Base-by-base conservation (phyloP, 192 early-diverging fungal genomes). In the Dissophora ornata region DNA sequence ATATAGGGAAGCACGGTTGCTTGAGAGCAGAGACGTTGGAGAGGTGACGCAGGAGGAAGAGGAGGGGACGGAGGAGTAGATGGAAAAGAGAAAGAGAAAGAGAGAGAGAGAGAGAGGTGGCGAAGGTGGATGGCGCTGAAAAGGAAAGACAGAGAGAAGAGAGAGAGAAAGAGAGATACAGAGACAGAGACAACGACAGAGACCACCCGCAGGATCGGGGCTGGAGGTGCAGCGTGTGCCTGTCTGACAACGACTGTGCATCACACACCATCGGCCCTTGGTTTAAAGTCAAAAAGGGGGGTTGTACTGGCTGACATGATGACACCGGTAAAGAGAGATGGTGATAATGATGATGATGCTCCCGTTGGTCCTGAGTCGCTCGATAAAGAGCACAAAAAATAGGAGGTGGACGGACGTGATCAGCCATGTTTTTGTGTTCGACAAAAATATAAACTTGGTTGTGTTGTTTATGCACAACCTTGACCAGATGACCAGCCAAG, bases 241-340 rank as follows among this genome's bases (percentile, higher is more conserved):
- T 22, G 29, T 7, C 34, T 26, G 12, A 33, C 57, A 60, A 33
- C 57, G 57, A 60, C 44, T 38, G 36, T 38, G 36, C 36, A 38
- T 47, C 22, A 15, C 22, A 40, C 13, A 34, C 46, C 29, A 32
- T 49, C 30, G 28, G 26, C n/a, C 12, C 18, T 36, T 19, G n/a
- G 25, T 12, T 10, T 34, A 48, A 46, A 49, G 22, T 26, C 48
- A 25, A 52, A 70, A 61, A 62, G 40, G 36, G 48, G 56, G 57
- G 67, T 15, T 13, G n/a, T 26, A 32, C 32, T 48, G 32, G 50
- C 40, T 53, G 50, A 53, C 50, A 64, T 32, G 33, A 53, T 41
- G 40, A 24, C 28, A 6, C 30, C 15, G 21, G 33, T n/a, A 21
- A 32, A 16, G 3, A 36, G 8, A 36, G 32, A 36, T 36, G 25